Conservation (phyloP, 2,329 filamentous ascomycete species). For the Phoma sp. region DNA sequence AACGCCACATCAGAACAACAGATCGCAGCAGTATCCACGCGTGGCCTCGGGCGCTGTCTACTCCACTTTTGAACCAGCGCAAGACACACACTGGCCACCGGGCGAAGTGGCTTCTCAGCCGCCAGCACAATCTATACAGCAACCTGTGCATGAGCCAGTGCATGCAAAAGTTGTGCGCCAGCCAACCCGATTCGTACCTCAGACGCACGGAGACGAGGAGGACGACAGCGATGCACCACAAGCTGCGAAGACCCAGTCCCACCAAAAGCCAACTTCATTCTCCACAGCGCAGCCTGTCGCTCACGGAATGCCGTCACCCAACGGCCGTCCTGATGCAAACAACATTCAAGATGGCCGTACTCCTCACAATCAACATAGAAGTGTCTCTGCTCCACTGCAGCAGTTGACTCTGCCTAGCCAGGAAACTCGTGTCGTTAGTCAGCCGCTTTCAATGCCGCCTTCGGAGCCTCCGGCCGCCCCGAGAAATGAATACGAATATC, state of each 20-base stretch:
- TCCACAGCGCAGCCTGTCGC: not conserved
- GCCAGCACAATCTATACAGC: slow-evolving; percentile 1
- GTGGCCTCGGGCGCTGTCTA: slow-evolving; percentile 14
- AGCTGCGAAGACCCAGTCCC: not conserved
- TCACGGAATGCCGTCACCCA: not conserved
- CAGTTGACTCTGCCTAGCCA: slow-evolving; percentile 18
- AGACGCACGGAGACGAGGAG: not conserved
- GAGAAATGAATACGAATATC: slow-evolving; percentile 38
- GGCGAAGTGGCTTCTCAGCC: slow-evolving; percentile 3
- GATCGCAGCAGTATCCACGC: slow-evolving; percentile 16
- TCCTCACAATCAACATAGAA: slow-evolving; percentile 8
- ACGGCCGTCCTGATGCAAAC: not conserved
- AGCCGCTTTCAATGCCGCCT: slow-evolving; percentile 8
- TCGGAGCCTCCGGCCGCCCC: slow-evolving; percentile 20
- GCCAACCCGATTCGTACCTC: slow-evolving; percentile 11
- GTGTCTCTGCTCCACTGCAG: slow-evolving; percentile 12
- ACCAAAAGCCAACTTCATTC: not conserved
- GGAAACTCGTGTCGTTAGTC: slow-evolving; percentile 23
- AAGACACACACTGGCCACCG: slow-evolving; percentile 13
- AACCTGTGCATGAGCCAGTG: slow-evolving; percentile 3
- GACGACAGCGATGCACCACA: not conserved
- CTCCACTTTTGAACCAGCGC: slow-evolving; percentile 15
- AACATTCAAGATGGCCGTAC: slow-evolving; percentile 19
- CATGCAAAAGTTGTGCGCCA: slow-evolving; percentile 12
- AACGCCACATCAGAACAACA: slow-evolving; percentile 14